Conservation (phyloP, 495 filamentous ascomycete genomes). For the Penicillium bialowiezense region DNA sequence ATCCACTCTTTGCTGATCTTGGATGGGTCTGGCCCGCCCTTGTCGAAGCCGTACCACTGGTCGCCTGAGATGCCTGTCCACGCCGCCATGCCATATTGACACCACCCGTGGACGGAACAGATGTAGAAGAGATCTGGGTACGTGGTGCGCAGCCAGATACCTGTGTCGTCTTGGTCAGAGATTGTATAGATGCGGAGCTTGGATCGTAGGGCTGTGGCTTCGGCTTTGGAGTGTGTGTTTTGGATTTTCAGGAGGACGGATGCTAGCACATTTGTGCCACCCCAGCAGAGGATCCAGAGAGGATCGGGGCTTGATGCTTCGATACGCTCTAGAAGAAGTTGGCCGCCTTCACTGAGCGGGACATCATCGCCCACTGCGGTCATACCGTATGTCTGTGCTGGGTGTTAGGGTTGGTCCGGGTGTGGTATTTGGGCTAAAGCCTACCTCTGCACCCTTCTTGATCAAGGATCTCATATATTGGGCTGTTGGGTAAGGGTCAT, state of each 20-base stretch:
- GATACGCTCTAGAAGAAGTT: slow-evolving; percentile 30
- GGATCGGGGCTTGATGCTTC: slow-evolving; percentile 15
- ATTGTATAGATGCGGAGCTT: slow-evolving; percentile 44
- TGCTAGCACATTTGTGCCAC: slow-evolving; percentile 44
- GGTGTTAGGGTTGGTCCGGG: background rate
- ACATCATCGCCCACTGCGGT: slow-evolving; percentile 9
- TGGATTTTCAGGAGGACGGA: slow-evolving; percentile 33
- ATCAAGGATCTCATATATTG: slow-evolving; percentile 27
- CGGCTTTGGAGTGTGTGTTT: slow-evolving; percentile 15
- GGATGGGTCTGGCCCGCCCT: slow-evolving; percentile 35
- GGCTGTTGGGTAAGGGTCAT: slow-evolving; percentile 31
- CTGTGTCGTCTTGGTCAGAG: slow-evolving; percentile 47
- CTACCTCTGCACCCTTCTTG: slow-evolving; percentile 26
- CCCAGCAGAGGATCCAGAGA: slow-evolving; percentile 44
- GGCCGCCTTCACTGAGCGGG: slow-evolving; percentile 26
- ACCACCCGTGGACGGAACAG: slow-evolving; percentile 40
- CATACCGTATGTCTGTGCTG: slow-evolving; percentile 24
- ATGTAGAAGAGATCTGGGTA: slow-evolving; percentile 46
- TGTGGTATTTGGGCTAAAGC: background rate
- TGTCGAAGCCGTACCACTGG: slow-evolving; percentile 33
- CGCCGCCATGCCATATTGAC: slow-evolving; percentile 37
- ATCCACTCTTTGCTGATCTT: slow-evolving; percentile 38
- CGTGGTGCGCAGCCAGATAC: slow-evolving; percentile 39
- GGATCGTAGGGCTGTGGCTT: slow-evolving; percentile 21
- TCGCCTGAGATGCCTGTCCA: slow-evolving; percentile 47